These are phyloP conservation scores for Cerioporus squamosus DNA, from an alignment of 1,284 basidiomycete genomes.

Conservation along the genomic window DNA sequence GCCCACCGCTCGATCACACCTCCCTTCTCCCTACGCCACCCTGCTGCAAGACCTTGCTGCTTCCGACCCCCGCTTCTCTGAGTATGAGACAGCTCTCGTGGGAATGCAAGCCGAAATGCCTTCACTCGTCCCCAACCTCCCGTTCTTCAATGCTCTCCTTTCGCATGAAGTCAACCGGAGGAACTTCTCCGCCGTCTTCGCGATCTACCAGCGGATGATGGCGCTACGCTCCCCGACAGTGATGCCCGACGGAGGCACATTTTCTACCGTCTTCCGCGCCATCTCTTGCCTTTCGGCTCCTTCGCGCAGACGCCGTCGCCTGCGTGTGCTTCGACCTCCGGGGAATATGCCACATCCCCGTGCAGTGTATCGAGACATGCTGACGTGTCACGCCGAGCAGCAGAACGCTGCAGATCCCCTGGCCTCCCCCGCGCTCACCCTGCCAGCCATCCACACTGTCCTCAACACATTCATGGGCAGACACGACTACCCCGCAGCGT, in stretches of 20 bases:
- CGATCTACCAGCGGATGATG: slow-evolving; percentile 46
- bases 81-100: slow-evolving; percentile 41
- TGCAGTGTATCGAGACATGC: slow-evolving; percentile 52
- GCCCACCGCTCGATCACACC: slow-evolving; percentile 10
- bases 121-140: slow-evolving; percentile 40
- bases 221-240: slow-evolving; percentile 30
- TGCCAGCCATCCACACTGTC: slow-evolving; percentile 43
- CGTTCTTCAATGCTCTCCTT: slow-evolving; percentile 53
- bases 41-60: slow-evolving; percentile 43
- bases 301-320: slow-evolving; percentile 29
- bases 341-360: slow-evolving; percentile 38
- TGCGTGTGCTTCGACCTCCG: slow-evolving; percentile 25
- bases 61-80: slow-evolving; percentile 33
- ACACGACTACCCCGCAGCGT: slow-evolving; percentile 52
- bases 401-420: slow-evolving; percentile 1
- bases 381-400: slow-evolving; percentile 38
- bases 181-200: slow-evolving; percentile 43
- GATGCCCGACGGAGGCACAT: slow-evolving; percentile 49
- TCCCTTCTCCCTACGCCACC: slow-evolving; percentile 37
- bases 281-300: slow-evolving; percentile 20
- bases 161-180: slow-evolving; percentile 38
- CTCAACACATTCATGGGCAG: slow-evolving; percentile 47
- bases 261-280: slow-evolving; percentile 48
- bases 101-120: slow-evolving; percentile 42
- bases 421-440: slow-evolving; percentile 36